A percentile compares a stretch with the other conserved stretches of the same genome.
Conservation (phyloP, 1,139 yeast genomes). For the Insectozyma bohioensis region DNA sequence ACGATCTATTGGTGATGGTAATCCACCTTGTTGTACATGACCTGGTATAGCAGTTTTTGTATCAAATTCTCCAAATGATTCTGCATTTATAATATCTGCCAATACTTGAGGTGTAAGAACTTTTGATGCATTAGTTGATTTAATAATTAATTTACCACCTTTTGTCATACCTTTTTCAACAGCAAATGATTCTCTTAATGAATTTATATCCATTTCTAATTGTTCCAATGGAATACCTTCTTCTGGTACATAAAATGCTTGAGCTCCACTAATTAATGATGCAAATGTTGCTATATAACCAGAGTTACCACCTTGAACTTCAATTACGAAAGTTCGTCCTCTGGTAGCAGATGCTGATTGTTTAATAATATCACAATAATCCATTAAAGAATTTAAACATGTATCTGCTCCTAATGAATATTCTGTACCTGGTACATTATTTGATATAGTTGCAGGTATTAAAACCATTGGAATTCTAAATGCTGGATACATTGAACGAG, state of each 20-base stretch:
- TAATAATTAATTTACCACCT: slow-evolving; percentile 79
- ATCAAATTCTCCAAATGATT: slow-evolving; percentile 75
- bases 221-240: slow-evolving; percentile 58
- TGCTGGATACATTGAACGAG: slow-evolving; percentile 64
- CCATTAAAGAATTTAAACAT: slow-evolving; percentile 70
- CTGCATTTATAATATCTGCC: slow-evolving; percentile 79
- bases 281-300: slow-evolving; percentile 76
- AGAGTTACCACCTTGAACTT: slow-evolving; percentile 86
- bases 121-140: slow-evolving; percentile 82
- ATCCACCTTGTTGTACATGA: slow-evolving; percentile 97
- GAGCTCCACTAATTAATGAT: slow-evolving; percentile 70
- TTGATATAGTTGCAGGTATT: slow-evolving; percentile 81
- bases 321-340: slow-evolving; percentile 75
- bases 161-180: slow-evolving; percentile 61
- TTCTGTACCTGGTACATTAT: slow-evolving; percentile 83
- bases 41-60: slow-evolving; percentile 97
- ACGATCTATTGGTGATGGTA: slow-evolving; percentile 93
- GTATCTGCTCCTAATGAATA: slow-evolving; percentile 79
- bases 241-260: slow-evolving; percentile 76
- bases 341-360: slow-evolving; percentile 79
- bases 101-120: slow-evolving; percentile 80
- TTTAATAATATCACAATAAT: slow-evolving; percentile 76
- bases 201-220: slow-evolving; percentile 59
- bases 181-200: slow-evolving; percentile 55
- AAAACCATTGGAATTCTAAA: slow-evolving; percentile 78